Evolutionary conservation across 805 yeast genomes (phyloP), one percentile per base, ranked within the genome.

Genomic region (Barnettozyma wickerhamii): DNA sequence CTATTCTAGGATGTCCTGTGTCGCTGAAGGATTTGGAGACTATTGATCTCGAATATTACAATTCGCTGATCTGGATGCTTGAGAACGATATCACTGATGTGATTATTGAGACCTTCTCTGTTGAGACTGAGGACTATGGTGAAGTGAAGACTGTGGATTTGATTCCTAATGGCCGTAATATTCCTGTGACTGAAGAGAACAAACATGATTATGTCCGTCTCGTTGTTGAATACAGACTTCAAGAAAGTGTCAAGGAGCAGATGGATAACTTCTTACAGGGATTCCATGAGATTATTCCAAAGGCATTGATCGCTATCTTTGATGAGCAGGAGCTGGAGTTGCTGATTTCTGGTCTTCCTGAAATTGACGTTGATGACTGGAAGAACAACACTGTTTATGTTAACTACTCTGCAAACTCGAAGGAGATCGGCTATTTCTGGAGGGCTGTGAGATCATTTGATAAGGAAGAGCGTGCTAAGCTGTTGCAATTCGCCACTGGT

Each of bases 361-460:
- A 91, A 53, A 89, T 93, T 53, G 96, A 88, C 64, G 91, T 91
- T 17, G 87, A 81, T 51, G 99, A 93, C 58, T 93, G 99, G 99
- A 84, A 85, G 50, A 81, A 79, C 55, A 85, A 93, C 58, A 77
- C 96, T 2, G 71, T 67, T 1, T 84, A 93, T 63, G 82, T 76
- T 35, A 91, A 89, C 58, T 93, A 91, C 60, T 75, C 88, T 0
- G 73, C 90, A 1, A 73, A 85, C 2, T 85, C 95, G 2, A 79
- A 86, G 23, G 97, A 90, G 58, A 81, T 93, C 42, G 89, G 84
- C 56, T 91, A 97, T 86, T 93, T 93, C 65, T 93, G 99, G 99
- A 73, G 97, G 58, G 96, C 97, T 1, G 96, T 93, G 12, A 78
- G 88, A 53, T 86, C 97, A 1, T 93, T 93, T 64, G 96, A 88